phyloP scores from a whole-genome alignment of 306 rosid genomes.

The Senna siamea region DNA sequence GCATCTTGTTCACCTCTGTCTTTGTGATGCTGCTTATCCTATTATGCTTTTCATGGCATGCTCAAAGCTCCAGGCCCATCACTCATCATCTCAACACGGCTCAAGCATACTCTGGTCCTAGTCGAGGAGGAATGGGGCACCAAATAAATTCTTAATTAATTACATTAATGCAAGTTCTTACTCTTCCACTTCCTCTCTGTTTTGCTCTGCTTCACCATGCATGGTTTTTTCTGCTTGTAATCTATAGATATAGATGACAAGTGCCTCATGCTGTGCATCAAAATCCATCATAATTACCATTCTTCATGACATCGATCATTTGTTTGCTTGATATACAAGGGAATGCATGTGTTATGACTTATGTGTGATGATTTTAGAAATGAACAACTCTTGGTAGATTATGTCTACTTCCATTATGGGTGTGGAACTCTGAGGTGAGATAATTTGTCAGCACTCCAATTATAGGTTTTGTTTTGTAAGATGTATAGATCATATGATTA shows the following conservation, averaged over 20 bases:
- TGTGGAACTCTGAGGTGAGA: no score
- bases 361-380: no score
- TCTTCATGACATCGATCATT: no score
- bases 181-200: not conserved
- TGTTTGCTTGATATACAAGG: no score
- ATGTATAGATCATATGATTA: no score
- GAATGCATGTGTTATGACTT: no score
- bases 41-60: conserved; percentile 36
- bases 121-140: conserved; percentile 52
- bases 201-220: not conserved
- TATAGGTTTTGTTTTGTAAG: no score
- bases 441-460: no score
- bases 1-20: conserved; percentile 9
- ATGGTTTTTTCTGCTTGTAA: not conserved
- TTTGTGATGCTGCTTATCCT: conserved; percentile 40
- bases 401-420: no score
- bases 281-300: no score
- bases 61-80: conserved; percentile 49
- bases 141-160: conserved; percentile 10
- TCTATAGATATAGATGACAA: no score
- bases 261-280: not conserved
- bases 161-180: not conserved
- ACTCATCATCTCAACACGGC: conserved; percentile 33
- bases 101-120: conserved; percentile 68
- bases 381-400: no score